A percentile compares a stretch with the other conserved stretches of the same genome.
Evolutionary conservation across 2,329 filamentous ascomycete genomes (phyloP).

Genomic region (Grosmannia penicillata): DNA sequence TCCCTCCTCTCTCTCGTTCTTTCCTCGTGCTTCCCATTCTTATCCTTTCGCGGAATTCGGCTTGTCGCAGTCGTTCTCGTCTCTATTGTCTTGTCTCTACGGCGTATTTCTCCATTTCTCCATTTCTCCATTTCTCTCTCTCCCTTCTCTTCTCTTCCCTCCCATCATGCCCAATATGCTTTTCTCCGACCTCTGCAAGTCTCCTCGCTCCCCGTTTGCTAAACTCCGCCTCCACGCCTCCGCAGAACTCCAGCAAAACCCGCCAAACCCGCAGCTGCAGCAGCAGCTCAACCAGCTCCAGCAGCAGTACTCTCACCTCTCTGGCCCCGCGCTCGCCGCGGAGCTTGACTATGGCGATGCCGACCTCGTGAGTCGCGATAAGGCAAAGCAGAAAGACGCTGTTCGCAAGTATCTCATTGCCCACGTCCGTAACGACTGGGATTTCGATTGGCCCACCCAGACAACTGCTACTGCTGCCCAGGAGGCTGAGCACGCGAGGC

Average conservation of each 20-base stretch:
- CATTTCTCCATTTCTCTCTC: not conserved
- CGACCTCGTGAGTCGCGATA: slow-evolving; percentile 47
- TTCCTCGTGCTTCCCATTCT: not conserved
- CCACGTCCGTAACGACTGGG: slow-evolving; percentile 45
- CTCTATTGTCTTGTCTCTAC: too few relatives aligned
- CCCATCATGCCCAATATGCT: slow-evolving; percentile 28
- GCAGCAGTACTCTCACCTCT: slow-evolving; percentile 9
- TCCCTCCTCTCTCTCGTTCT: not conserved
- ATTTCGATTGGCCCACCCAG: slow-evolving; percentile 37
- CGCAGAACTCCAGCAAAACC: not conserved
- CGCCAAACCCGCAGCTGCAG: slow-evolving; percentile 11
- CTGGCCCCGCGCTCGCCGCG: slow-evolving; percentile 1
- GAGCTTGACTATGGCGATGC: slow-evolving; percentile 33
- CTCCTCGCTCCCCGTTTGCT: slow-evolving; percentile 35
- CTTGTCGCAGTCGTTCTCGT: too few relatives aligned
- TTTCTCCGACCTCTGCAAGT: slow-evolving; percentile 45
- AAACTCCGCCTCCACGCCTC: slow-evolving; percentile 30
- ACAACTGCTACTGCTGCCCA: not conserved
- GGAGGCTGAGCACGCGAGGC: not conserved
- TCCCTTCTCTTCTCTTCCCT: not conserved
- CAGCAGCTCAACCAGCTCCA: slow-evolving; percentile 10
- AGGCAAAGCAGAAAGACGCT: slow-evolving; percentile 46
- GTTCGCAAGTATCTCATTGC: slow-evolving; percentile 39
- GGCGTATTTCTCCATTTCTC: not conserved
- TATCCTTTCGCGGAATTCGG: too few relatives aligned